Percentiles rank a stretch among this genome's conserved stretches.
Conservation (phyloP, 1,139 yeast genomes). For the Hemisphaericaspora xylofermentans region DNA sequence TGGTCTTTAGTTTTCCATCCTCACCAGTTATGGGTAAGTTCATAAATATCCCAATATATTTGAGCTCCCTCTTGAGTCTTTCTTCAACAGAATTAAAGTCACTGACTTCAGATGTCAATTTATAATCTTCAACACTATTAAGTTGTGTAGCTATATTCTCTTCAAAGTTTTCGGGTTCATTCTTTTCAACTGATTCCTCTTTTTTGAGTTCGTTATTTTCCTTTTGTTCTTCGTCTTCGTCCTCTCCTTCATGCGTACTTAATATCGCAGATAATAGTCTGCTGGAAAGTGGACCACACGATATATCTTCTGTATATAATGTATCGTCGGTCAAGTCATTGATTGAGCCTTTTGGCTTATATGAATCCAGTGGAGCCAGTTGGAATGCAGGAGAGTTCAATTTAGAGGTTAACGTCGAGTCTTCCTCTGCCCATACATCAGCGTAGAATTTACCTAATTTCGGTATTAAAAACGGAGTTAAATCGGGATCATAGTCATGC, state of each 20-base stretch:
- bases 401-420: slow-evolving; percentile 45
- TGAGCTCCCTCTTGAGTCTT: slow-evolving; percentile 79
- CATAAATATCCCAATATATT: slow-evolving; percentile 88
- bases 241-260: slow-evolving; percentile 47
- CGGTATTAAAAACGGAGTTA: slow-evolving; percentile 75
- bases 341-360: slow-evolving; percentile 63
- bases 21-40: slow-evolving; percentile 43
- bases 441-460: slow-evolving; percentile 80
- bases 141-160: slow-evolving; percentile 42
- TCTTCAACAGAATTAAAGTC: slow-evolving; percentile 87
- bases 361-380: slow-evolving; percentile 42
- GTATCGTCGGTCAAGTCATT: slow-evolving; percentile 60
- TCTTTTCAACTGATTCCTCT: slow-evolving; percentile 11
- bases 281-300: slow-evolving; percentile 91
- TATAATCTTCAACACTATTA: slow-evolving; percentile 37
- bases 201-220: slow-evolving; percentile 18
- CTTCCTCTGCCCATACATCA: slow-evolving; percentile 87
- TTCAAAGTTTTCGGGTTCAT: slow-evolving; percentile 12
- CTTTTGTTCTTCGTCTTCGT: slow-evolving; percentile 26
- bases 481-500: slow-evolving; percentile 58
- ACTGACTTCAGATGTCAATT: slow-evolving; percentile 31
- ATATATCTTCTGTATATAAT: slow-evolving; percentile 69
- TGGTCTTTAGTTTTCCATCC: slow-evolving; percentile 21
- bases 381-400: slow-evolving; percentile 38
- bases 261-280: slow-evolving; percentile 80